Percentiles rank a stretch among this genome's conserved stretches.
Conservation (phyloP, 176 grass and related monocot genomes). For the Rhynchospora breviuscula region DNA sequence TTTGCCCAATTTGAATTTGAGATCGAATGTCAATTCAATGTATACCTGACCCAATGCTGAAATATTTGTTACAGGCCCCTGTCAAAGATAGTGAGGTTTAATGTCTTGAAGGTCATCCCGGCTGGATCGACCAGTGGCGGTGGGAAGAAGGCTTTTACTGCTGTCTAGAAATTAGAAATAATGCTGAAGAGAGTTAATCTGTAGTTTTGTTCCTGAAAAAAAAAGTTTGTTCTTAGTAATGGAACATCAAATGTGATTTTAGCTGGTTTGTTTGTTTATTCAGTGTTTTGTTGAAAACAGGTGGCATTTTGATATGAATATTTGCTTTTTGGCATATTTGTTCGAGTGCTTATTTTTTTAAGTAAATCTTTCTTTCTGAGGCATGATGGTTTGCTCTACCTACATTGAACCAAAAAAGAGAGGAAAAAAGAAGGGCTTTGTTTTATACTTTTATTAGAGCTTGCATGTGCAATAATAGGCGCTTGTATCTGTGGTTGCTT, state of each 20-base stretch:
- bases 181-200: background rate
- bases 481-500: background rate
- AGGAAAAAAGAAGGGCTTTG: too few relatives aligned
- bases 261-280: slow-evolving; percentile 19
- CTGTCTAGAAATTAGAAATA: slow-evolving; percentile 34
- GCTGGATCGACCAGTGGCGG: slow-evolving; percentile 52
- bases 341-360: background rate
- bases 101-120: slow-evolving; percentile 77
- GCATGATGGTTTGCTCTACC: background rate
- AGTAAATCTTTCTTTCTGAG: slow-evolving; percentile 17
- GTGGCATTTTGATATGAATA: slow-evolving; percentile 16
- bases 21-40: background rate
- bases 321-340: background rate
- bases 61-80: slow-evolving; percentile 45
- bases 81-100: slow-evolving; percentile 90
- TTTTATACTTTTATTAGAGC: background rate
- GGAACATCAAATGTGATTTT: slow-evolving; percentile 14
- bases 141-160: slow-evolving; percentile 78
- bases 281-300: background rate
- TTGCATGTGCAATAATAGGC: background rate
- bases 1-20: background rate
- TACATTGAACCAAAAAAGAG: background rate
- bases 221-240: background rate
- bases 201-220: background rate
- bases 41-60: background rate